Conservation (phyloP, 1,284 basidiomycete genomes). For the Papiliotrema flavescens region DNA sequence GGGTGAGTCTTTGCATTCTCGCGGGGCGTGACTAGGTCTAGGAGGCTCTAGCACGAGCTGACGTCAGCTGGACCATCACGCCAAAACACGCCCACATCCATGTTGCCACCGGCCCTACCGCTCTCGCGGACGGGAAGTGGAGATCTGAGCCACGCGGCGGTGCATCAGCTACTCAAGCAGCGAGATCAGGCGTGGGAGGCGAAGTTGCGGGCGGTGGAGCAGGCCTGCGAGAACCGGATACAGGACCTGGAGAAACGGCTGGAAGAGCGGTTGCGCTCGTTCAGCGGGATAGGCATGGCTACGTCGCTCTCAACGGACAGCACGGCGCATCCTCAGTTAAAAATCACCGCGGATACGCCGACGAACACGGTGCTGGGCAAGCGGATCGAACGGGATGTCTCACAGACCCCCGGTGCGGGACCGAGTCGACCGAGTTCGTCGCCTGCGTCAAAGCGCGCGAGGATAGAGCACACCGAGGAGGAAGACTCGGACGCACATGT, state of each 20-base stretch:
- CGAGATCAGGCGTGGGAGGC: slow-evolving; percentile 12
- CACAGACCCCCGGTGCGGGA: not conserved
- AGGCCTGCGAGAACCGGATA: slow-evolving; percentile 14
- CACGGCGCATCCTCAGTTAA: not conserved
- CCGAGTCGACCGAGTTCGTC: not conserved
- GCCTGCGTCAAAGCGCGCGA: slow-evolving; percentile 3
- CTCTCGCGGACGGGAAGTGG: not conserved
- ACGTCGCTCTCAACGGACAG: not conserved
- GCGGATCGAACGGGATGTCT: not conserved
- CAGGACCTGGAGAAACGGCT: slow-evolving; percentile 19
- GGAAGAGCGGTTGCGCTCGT: slow-evolving; percentile 4
- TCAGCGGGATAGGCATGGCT: not conserved
- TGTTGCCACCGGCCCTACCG: not conserved
- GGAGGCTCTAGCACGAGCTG: not conserved
- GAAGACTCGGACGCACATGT: not conserved
- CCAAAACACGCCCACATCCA: not conserved
- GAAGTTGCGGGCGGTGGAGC: slow-evolving; percentile 8
- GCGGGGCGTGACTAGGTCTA: not conserved
- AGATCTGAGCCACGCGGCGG: not conserved
- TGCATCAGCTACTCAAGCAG: slow-evolving; percentile 8
- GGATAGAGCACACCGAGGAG: slow-evolving; percentile 1
- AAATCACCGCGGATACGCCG: slow-evolving; percentile 2
- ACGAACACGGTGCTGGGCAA: slow-evolving; percentile 1
- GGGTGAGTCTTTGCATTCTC: not conserved
- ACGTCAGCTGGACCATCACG: slow-evolving; percentile 2